phyloP scores from a whole-genome alignment of 441 rosid genomes.

The Metrosideros polymorpha region DNA sequence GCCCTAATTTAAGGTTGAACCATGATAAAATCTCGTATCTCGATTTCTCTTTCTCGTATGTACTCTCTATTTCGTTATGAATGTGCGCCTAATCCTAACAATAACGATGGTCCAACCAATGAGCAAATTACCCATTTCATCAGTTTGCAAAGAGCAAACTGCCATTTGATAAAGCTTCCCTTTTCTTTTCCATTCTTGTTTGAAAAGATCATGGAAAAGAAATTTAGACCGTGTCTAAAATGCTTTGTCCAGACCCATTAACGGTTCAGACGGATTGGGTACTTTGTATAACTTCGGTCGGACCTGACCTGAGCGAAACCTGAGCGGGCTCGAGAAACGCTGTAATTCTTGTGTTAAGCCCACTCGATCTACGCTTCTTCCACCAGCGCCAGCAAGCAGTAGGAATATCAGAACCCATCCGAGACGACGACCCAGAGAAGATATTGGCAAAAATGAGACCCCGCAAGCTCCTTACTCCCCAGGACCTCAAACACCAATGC shows the following conservation, averaged over 20 bases:
- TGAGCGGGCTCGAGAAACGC: background rate
- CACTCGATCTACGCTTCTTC: background rate
- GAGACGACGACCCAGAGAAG: background rate
- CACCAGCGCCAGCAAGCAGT: background rate
- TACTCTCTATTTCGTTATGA: too few species aligned
- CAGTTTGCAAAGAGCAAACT: background rate
- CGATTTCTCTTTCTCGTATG: too few species aligned
- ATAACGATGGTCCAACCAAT: too few species aligned
- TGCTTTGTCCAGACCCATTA: background rate
- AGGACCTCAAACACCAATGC: background rate
- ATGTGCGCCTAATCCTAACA: too few species aligned
- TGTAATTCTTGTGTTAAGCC: background rate
- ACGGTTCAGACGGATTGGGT: background rate
- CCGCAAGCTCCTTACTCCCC: conserved; percentile 1
- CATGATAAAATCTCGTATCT: too few species aligned
- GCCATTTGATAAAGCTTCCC: background rate
- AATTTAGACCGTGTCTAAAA: too few species aligned
- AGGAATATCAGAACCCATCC: background rate
- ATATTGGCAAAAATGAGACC: conserved; percentile 9
- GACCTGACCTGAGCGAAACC: background rate
- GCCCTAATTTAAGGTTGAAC: too few species aligned
- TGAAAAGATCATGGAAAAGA: background rate
- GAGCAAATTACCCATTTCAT: background rate
- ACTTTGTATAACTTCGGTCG: background rate
- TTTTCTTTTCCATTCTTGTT: background rate